Base-by-base conservation (phyloP, 495 filamentous ascomycete species). In the Penicillium cosmopolitanum region DNA sequence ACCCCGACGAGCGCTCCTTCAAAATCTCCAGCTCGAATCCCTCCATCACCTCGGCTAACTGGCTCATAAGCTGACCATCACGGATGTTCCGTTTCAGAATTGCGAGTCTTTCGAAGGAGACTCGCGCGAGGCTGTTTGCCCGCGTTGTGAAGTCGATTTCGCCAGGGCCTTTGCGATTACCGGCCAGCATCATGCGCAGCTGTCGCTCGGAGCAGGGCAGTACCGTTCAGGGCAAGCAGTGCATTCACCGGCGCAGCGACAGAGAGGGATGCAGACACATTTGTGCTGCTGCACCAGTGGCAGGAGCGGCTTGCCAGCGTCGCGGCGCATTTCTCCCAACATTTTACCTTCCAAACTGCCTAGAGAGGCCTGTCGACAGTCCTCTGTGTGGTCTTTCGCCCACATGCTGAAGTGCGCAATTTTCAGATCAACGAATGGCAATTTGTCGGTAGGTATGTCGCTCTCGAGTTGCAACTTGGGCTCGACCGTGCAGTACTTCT, bases 141-240 rank as follows among this genome's bases (percentile, higher is more conserved):
- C 74, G 71, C 16, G 53, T 58, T 1, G 53, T 42, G 31, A 76
- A 70, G 13, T 57, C 38, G 16, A 53, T 59, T 6, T 40, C 28
- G 0, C 67, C 66, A 25, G 55, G 43, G 7, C 48, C 50, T 23
- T 55, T 60, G 28, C 64, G 62, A 9, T 60, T 60, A 54, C 63
- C 62, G 12, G 63, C 58, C 19, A 66, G 23, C 60, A 70, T 59
- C n/a, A 74, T 57, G 15, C 71, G 75, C 42, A 80, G 34, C 57
- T 69, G 63, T 35, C 77, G 66, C 40, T 70, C 70, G 1, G 75
- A 64, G 51, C 77, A 80, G 71, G 73, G 35, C 77, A 80, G 8
- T 15, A 36, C 9, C 60, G 63, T 50, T 72, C 66, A 4, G 66
- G 66, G 16, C 70, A 43, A 10, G 47, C 8, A 4, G 73, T 77